Evolutionary conservation across 2,329 filamentous ascomycete species (phyloP).

Genomic region (Cladophialophora yegresii): DNA sequence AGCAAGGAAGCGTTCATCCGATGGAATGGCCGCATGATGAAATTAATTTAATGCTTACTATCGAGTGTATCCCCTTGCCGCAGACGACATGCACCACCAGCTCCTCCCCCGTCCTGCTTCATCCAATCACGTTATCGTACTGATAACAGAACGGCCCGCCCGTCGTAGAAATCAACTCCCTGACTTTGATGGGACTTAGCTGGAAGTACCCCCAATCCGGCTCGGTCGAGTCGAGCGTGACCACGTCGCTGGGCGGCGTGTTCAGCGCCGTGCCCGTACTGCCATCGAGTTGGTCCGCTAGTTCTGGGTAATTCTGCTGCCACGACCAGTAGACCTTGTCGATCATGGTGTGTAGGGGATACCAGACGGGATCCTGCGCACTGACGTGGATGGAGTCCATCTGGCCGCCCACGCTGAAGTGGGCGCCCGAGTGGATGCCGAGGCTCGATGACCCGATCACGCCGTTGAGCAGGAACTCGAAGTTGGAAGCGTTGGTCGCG

Average conservation of each 20-base stretch:
- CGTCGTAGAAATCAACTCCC: conserved; percentile 35
- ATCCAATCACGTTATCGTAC: conserved; percentile 29
- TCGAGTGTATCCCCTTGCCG: neutral
- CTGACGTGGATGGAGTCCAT: conserved; percentile 36
- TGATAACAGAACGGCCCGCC: conserved; percentile 37
- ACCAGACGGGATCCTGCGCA: conserved; percentile 37
- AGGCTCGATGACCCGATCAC: conserved; percentile 33
- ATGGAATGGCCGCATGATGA: too few relatives aligned
- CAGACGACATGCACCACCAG: neutral
- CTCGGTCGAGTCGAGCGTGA: conserved; percentile 33
- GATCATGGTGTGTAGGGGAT: conserved; percentile 36
- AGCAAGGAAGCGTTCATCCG: neutral
- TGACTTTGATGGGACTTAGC: conserved; percentile 26
- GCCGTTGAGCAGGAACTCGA: conserved; percentile 35
- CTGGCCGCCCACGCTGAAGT: conserved; percentile 37
- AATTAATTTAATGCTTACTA: too few relatives aligned
- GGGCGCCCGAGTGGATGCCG: conserved; percentile 36
- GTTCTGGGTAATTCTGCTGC: conserved; percentile 35
- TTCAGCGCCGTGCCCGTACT: conserved; percentile 35
- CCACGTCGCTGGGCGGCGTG: conserved; percentile 31
- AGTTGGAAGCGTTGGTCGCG: conserved; percentile 31
- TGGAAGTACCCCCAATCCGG: conserved; percentile 36
- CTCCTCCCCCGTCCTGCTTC: neutral
- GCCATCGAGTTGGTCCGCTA: conserved; percentile 30
- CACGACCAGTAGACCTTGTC: conserved; percentile 36